These are phyloP conservation scores for Rheum nobile DNA, from an alignment of 148 eudicot genomes.

Conservation along the genomic window DNA sequence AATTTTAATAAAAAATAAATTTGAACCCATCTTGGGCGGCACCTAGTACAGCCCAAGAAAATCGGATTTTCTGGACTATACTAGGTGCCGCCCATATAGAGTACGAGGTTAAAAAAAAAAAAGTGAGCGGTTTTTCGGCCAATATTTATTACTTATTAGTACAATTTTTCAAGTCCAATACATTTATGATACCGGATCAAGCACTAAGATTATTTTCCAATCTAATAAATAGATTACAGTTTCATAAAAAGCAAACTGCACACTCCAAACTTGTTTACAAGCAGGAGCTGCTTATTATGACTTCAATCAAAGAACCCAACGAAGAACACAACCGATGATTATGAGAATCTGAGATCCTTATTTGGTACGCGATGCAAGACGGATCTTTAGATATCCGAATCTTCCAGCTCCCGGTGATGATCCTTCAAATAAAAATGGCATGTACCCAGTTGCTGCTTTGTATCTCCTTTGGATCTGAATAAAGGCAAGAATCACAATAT, in stretches of 20 bases:
- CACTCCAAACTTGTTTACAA: background rate
- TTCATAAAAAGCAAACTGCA: background rate
- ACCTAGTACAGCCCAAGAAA: too few species aligned
- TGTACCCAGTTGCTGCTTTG: constrained; percentile 69
- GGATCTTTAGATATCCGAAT: constrained; percentile 75
- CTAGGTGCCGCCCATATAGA: too few species aligned
- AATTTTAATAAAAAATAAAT: too few species aligned
- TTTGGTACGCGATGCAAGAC: constrained; percentile 18
- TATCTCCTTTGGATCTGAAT: constrained; percentile 79
- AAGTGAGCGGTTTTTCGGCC: too few species aligned
- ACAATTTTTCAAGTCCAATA: too few species aligned
- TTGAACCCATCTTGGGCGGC: too few species aligned
- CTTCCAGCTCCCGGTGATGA: constrained; percentile 97
- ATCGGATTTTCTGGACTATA: too few species aligned
- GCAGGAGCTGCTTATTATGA: background rate
- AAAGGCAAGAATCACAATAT: background rate
- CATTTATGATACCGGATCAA: too few species aligned
- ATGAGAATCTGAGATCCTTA: background rate
- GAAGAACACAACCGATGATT: background rate
- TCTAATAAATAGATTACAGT: background rate
- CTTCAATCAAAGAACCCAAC: background rate
- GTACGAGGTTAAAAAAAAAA: too few species aligned
- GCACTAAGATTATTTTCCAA: too few species aligned
- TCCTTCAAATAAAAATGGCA: constrained; percentile 81
- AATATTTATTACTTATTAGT: too few species aligned